Percentiles rank a stretch among this genome's conserved stretches.
Evolutionary conservation across 2,329 filamentous ascomycete genomes (phyloP).

Genomic region (Fusarium gaditjirri): DNA sequence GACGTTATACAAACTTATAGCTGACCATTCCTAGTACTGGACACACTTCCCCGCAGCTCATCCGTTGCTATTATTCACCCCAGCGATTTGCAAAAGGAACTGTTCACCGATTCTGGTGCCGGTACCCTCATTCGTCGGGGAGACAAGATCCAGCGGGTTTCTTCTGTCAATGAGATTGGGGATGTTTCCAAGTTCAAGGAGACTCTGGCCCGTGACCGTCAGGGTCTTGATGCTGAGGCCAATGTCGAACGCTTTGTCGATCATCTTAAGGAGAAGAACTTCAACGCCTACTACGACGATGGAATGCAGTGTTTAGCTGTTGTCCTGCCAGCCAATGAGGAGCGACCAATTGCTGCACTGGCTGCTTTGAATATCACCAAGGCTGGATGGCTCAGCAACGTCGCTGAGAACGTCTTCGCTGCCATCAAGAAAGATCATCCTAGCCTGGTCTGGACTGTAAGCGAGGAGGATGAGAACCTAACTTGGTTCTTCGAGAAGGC

Average conservation of each 20-base stretch:
- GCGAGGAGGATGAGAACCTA: slow-evolving; percentile 93
- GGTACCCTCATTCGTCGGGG: slow-evolving; percentile 93
- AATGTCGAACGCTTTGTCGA: slow-evolving; percentile 90
- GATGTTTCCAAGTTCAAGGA: slow-evolving; percentile 82
- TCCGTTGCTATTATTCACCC: slow-evolving; percentile 98
- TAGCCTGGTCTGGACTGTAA: slow-evolving; percentile 95
- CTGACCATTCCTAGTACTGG: slow-evolving; percentile 67
- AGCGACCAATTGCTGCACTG: slow-evolving; percentile 79
- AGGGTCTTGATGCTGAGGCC: slow-evolving; percentile 82
- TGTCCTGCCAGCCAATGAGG: slow-evolving; percentile 77
- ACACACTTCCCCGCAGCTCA: slow-evolving; percentile 87
- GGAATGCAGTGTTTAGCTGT: slow-evolving; percentile 92
- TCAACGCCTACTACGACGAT: slow-evolving; percentile 95
- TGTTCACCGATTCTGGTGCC: slow-evolving; percentile 95
- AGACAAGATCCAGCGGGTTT: slow-evolving; percentile 84
- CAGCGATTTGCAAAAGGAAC: slow-evolving; percentile 92
- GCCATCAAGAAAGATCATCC: slow-evolving; percentile 94
- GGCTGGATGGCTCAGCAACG: slow-evolving; percentile 91
- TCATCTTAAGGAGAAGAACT: slow-evolving; percentile 78
- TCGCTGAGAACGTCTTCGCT: slow-evolving; percentile 94
- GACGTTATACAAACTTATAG: not conserved
- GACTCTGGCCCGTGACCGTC: slow-evolving; percentile 82
- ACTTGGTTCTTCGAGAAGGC: slow-evolving; percentile 99
- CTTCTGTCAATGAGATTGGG: slow-evolving; percentile 77
- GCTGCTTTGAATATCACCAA: slow-evolving; percentile 94